Percentiles rank a stretch among this genome's conserved stretches.
phyloP scores from a whole-genome alignment of 306 rosid genomes.

The Cucurbita moschata region DNA sequence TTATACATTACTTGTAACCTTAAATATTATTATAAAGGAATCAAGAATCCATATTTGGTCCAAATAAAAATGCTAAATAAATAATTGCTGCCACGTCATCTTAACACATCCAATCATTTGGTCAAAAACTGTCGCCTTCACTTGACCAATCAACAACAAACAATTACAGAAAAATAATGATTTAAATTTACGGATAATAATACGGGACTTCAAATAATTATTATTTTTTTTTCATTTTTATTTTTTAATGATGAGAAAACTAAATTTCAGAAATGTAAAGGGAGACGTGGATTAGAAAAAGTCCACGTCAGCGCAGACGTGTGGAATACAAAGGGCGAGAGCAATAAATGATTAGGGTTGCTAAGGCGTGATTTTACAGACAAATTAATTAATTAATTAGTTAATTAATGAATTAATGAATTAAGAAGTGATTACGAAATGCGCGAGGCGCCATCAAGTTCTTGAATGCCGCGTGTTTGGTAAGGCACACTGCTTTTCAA shows the following conservation, averaged over 20 bases:
- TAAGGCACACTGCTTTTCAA: not conserved
- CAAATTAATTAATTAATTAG: not conserved
- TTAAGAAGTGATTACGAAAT: not conserved
- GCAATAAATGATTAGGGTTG: not conserved
- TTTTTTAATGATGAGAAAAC: too few relatives aligned
- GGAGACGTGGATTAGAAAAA: not conserved
- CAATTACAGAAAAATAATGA: not conserved
- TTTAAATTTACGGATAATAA: not conserved
- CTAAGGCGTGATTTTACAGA: not conserved
- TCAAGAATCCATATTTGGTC: not conserved
- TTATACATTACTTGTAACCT: not conserved
- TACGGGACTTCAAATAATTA: not conserved
- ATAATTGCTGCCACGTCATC: not conserved
- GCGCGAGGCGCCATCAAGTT: not conserved
- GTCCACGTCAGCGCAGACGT: not conserved
- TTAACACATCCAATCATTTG: not conserved
- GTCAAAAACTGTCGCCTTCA: conserved; percentile 1
- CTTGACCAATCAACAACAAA: not conserved
- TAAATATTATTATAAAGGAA: too few relatives aligned
- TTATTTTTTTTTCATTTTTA: too few relatives aligned
- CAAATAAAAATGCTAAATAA: not conserved
- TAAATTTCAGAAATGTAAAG: not conserved
- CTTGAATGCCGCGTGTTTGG: conserved; percentile 1
- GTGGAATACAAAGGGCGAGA: not conserved
- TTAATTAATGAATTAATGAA: not conserved